Evolutionary conservation across 805 yeast genomes (phyloP), one percentile per base, ranked within the genome.

Genomic region (Lachancea nothofagi): DNA sequence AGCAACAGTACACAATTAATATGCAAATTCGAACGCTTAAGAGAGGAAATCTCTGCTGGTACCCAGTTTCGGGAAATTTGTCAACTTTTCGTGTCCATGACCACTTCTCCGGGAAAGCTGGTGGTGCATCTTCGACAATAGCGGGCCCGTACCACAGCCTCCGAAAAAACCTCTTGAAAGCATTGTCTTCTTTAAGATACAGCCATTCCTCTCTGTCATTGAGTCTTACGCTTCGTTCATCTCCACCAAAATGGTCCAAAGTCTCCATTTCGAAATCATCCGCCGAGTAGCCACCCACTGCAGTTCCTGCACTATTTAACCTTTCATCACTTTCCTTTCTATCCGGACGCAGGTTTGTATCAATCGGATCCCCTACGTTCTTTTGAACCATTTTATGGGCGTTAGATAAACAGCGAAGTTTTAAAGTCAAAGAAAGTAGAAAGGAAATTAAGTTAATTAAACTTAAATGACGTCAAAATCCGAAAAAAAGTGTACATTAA

Each of bases 81-180:
- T 78, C 81, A 23, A 74, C 42, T 18, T 42, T 53, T 29, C 42
- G 55, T 7, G 51, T 28, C 24, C 47, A 42, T 2, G 25, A 23
- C 49, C 51, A 51, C 4, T 45, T 40, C 33, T 44, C 45, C 2
- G 59, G 55, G 27, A 70, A 61, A 2, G 44, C 41, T 1, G 82
- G 79, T 2, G 77, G 72, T 1, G 60, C 64, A 48, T 79, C 84
- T 14, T 44, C 42, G 1, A 76, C 70, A 2, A 49, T 47, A 2
- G 44, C 50, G 0, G 87, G 86, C 1, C 88, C 86, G n/a, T 61
- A 40, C 80, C 83, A 75, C 1, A 75, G 18, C 15, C 47, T 51
- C n/a, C 48, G 42, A 14, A 68, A 41, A 28, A 69, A 52, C 7
- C 51, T 45, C 20, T 38, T 46, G 3, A 56, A 5, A 5, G 39